These are phyloP conservation scores for Torrubiella hemipterigena DNA, from an alignment of 2,329 filamentous ascomycete species.

Conservation along the genomic window DNA sequence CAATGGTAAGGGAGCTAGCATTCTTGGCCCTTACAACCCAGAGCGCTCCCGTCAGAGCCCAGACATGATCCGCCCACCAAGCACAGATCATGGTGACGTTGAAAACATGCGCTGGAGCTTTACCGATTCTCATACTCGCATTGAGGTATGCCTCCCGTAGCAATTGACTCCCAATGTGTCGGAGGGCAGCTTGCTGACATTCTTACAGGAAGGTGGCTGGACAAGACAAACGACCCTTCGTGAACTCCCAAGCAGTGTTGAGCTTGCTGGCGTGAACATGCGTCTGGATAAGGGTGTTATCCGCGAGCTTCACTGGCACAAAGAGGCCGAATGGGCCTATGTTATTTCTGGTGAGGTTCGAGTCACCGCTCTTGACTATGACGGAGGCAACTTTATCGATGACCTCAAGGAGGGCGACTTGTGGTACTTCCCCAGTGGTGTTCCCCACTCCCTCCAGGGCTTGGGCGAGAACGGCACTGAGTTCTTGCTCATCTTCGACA, in stretches of 20 bases:
- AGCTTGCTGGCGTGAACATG: conserved; percentile 71
- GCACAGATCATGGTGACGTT: conserved; percentile 60
- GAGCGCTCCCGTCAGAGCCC: conserved; percentile 58
- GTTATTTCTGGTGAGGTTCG: conserved; percentile 60
- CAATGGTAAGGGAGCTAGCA: conserved; percentile 51
- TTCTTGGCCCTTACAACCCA: conserved; percentile 59
- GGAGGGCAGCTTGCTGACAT: too few relatives aligned
- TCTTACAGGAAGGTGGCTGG: conserved; percentile 57
- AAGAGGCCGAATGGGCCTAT: conserved; percentile 68
- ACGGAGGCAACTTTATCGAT: conserved; percentile 67
- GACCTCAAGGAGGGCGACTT: conserved; percentile 65
- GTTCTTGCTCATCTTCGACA: conserved; percentile 36
- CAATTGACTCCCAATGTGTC: too few relatives aligned
- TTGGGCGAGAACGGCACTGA: conserved; percentile 48
- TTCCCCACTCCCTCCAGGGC: conserved; percentile 68
- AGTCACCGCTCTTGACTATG: conserved; percentile 61
- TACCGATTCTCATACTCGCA: conserved; percentile 50
- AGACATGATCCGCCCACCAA: conserved; percentile 59
- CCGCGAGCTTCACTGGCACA: conserved; percentile 72
- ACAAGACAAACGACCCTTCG: conserved; percentile 60
- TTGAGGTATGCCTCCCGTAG: too few relatives aligned
- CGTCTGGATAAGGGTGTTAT: conserved; percentile 60
- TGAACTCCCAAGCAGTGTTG: conserved; percentile 52
- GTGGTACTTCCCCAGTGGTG: conserved; percentile 71
- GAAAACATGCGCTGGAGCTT: conserved; percentile 64